Conservation (phyloP, 2,329 filamentous ascomycete genomes). For the Colletotrichum cuscutae region DNA sequence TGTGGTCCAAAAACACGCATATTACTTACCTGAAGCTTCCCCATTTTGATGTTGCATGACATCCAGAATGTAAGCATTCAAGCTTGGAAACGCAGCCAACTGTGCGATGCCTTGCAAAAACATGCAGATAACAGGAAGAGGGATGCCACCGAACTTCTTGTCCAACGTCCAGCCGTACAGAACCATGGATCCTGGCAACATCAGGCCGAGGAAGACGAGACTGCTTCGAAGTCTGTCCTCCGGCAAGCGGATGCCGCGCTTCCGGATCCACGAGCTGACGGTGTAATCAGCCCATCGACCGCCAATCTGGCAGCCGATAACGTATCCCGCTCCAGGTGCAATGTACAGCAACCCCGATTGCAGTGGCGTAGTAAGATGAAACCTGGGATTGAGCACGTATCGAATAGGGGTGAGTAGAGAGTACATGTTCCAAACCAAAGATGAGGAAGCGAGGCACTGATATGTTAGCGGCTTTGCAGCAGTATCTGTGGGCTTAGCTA, state of each 20-base stretch:
- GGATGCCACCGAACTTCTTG: conserved; percentile 60
- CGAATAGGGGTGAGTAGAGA: conserved; percentile 72
- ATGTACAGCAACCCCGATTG: conserved; percentile 79
- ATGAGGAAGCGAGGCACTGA: conserved; percentile 61
- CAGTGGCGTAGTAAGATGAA: conserved; percentile 73
- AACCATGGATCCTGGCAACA: conserved; percentile 72
- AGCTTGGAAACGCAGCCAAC: conserved; percentile 78
- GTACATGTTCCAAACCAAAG: conserved; percentile 80
- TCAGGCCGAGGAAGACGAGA: conserved; percentile 64
- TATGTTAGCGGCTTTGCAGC: too few relatives aligned
- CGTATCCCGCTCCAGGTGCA: conserved; percentile 76
- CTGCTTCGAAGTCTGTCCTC: conserved; percentile 75
- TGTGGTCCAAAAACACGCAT: neutral
- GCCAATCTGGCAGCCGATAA: conserved; percentile 76
- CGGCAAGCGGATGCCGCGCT: conserved; percentile 69
- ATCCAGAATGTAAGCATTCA: conserved; percentile 86
- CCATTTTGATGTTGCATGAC: conserved; percentile 69
- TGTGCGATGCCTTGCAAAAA: conserved; percentile 80
- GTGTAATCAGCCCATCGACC: conserved; percentile 76
- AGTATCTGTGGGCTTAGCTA: too few relatives aligned
- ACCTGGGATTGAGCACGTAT: conserved; percentile 79
- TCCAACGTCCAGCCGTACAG: conserved; percentile 68
- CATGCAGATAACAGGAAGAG: conserved; percentile 76
- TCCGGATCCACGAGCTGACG: conserved; percentile 72
- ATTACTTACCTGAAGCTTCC: neutral